These are phyloP conservation scores for Aspergillus phoenicis DNA, from an alignment of 2,329 filamentous ascomycete species.

Conservation along the genomic window DNA sequence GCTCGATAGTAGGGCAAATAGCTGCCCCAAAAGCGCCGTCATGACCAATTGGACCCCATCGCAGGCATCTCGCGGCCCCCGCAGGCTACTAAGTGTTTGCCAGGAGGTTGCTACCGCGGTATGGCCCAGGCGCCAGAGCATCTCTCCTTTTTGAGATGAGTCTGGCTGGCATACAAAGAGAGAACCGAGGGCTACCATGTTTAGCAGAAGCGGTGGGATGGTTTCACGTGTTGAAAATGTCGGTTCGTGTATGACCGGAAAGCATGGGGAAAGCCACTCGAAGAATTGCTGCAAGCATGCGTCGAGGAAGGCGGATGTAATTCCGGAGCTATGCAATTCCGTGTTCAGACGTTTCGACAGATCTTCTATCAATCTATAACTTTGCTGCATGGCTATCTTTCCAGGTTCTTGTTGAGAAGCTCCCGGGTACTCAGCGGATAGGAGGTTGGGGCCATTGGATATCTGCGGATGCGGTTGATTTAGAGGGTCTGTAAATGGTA, in stretches of 20 bases:
- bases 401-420: conserved; percentile 9
- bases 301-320: conserved; percentile 25
- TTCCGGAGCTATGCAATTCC: conserved; percentile 19
- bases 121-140: conserved; percentile 26
- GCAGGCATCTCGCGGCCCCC: conserved; percentile 21
- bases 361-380: conserved; percentile 22
- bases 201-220: conserved; percentile 22
- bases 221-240: conserved; percentile 18
- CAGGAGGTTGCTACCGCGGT: conserved; percentile 26
- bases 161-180: conserved; percentile 21
- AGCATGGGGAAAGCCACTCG: conserved; percentile 15
- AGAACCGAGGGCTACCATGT: conserved; percentile 25
- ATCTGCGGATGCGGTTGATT: neutral
- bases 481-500: conserved; percentile 14
- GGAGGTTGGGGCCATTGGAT: neutral
- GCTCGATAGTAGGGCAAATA: conserved; percentile 21
- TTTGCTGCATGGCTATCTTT: conserved; percentile 19
- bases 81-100: conserved; percentile 18
- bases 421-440: neutral
- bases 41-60: conserved; percentile 23
- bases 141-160: conserved; percentile 20
- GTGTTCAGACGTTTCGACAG: conserved; percentile 21
- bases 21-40: conserved; percentile 21
- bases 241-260: conserved; percentile 22
- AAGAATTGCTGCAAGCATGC: conserved; percentile 24